phyloP scores from a whole-genome alignment of 192 early-diverging fungal genomes.

The Backusella westeae region DNA sequence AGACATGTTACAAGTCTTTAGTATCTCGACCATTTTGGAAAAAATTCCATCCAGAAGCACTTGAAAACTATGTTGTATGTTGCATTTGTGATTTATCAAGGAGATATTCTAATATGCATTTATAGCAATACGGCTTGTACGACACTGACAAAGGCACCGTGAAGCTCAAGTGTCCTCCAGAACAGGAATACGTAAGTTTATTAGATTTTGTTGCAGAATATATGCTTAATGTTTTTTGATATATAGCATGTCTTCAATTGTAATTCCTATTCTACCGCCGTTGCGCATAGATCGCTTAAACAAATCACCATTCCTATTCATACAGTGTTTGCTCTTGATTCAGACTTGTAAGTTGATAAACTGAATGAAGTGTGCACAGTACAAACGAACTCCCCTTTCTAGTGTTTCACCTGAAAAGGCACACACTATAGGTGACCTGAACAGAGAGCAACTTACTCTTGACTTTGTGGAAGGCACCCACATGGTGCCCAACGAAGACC shows the following conservation, averaged over 20 bases:
- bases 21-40: constrained; percentile 36
- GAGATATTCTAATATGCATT: not conserved
- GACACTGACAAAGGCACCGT: constrained; percentile 39
- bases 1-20: constrained; percentile 23
- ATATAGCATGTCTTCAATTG: constrained; percentile 18
- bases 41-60: constrained; percentile 44
- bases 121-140: constrained; percentile 44
- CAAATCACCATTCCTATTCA: constrained; percentile 38
- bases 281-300: constrained; percentile 31
- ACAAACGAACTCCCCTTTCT: not conserved
- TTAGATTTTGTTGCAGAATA: no score
- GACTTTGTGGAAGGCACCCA: constrained; percentile 35
- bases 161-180: constrained; percentile 42
- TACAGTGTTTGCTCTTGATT: constrained; percentile 34
- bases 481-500: constrained; percentile 43
- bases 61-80: constrained; percentile 54
- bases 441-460: constrained; percentile 13
- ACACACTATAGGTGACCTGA: constrained; percentile 1
- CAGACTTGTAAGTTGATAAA: constrained; percentile 38
- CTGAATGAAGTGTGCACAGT: not conserved
- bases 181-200: constrained; percentile 42
- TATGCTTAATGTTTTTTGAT: not conserved
- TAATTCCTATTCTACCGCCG: constrained; percentile 13
- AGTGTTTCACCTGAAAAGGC: constrained; percentile 9
- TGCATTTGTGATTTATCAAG: not conserved